Evolutionary conservation across 2,329 filamentous ascomycete species (phyloP).

Genomic region (Fusarium succisae): DNA sequence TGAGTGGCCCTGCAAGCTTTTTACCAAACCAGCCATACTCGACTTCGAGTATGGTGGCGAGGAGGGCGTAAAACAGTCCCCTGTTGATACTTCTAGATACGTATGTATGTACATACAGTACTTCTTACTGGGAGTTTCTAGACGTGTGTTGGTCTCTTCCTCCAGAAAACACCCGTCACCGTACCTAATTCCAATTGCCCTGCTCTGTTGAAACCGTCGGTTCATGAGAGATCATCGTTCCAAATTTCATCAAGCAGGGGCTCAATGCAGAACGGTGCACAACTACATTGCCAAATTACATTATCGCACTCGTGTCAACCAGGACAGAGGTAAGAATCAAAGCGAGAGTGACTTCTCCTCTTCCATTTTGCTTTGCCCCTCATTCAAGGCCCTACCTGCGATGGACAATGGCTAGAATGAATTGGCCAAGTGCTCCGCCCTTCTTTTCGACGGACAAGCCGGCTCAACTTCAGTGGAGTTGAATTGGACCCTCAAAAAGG

Average conservation of each 20-base stretch:
- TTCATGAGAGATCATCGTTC: constrained; percentile 10
- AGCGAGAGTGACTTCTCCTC: background rate
- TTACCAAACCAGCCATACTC: background rate
- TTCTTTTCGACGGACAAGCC: background rate
- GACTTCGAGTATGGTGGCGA: constrained; percentile 15
- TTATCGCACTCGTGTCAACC: background rate
- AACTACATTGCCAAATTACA: background rate
- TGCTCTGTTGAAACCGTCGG: constrained; percentile 2
- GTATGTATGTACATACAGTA: background rate
- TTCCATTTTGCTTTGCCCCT: constrained; percentile 2
- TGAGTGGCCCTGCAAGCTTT: background rate
- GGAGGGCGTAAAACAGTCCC: background rate
- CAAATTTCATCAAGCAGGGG: constrained; percentile 4
- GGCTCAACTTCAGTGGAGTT: constrained; percentile 12
- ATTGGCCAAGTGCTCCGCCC: constrained; percentile 9
- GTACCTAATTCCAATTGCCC: background rate
- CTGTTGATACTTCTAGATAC: background rate
- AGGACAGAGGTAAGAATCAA: background rate
- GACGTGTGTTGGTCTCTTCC: background rate
- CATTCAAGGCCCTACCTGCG: background rate
- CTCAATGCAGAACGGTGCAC: background rate
- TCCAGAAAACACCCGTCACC: constrained; percentile 3
- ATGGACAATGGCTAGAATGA: background rate
- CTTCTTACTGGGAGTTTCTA: background rate
- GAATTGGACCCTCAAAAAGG: constrained; percentile 30